These are phyloP conservation scores for Adansonia digitata DNA, from an alignment of 345 rosid species.

Conservation along the genomic window DNA sequence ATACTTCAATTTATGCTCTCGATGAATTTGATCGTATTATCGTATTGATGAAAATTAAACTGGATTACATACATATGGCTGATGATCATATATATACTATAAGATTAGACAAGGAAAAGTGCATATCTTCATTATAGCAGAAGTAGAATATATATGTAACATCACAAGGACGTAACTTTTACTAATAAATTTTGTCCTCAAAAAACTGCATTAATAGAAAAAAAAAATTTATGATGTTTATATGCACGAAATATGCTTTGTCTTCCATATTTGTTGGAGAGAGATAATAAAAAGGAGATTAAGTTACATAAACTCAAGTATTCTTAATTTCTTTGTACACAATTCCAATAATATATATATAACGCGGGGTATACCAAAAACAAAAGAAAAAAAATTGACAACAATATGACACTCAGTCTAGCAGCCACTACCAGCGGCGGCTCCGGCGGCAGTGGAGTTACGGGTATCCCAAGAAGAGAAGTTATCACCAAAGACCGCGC, in stretches of 20 bases:
- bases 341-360: neutral
- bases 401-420: neutral
- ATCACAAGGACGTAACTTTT: no score
- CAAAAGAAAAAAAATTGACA: no score
- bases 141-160: neutral
- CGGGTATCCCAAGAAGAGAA: constrained; percentile 37
- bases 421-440: constrained; percentile 23
- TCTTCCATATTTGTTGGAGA: constrained; percentile 12
- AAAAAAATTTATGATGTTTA: neutral
- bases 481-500: constrained; percentile 20
- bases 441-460: constrained; percentile 25
- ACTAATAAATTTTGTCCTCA: neutral
- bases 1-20: no score
- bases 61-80: neutral
- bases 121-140: neutral
- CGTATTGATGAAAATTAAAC: neutral
- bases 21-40: no score
- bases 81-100: neutral
- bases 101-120: no score
- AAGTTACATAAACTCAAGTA: neutral
- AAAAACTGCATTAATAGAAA: neutral
- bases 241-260: constrained; percentile 17
- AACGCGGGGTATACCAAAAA: no score
- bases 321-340: neutral
- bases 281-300: neutral